Evolutionary conservation across 371 early-diverging fungal genomes (phyloP).

Genomic region (Umbelopsis sp.): DNA sequence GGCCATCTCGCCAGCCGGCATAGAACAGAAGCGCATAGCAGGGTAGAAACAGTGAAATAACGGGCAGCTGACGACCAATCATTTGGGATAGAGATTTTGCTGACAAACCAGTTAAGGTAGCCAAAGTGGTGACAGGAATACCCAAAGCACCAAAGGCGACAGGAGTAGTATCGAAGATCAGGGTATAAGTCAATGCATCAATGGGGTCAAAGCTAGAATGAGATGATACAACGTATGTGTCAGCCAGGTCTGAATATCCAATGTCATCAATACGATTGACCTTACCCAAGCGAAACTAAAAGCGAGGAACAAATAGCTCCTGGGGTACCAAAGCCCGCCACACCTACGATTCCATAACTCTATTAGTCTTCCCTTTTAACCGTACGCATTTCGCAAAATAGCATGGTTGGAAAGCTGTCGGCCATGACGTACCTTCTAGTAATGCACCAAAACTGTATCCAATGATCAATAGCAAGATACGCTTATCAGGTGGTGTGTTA

Average conservation of each 20-base stretch:
- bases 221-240: too few species aligned
- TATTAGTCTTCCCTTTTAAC: neutral
- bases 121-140: conserved; percentile 43
- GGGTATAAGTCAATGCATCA: conserved; percentile 45
- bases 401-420: neutral
- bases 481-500: conserved; percentile 49
- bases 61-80: conserved; percentile 54
- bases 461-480: conserved; percentile 46
- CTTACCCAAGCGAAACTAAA: conserved; percentile 53
- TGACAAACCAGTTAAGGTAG: conserved; percentile 43
- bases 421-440: conserved; percentile 40
- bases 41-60: conserved; percentile 49
- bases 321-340: conserved; percentile 56
- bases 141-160: conserved; percentile 44
- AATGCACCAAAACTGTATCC: conserved; percentile 51
- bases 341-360: conserved; percentile 28
- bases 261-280: neutral
- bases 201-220: conserved; percentile 41
- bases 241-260: neutral
- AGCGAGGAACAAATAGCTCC: conserved; percentile 57
- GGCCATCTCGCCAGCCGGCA: conserved; percentile 45
- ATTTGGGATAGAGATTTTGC: conserved; percentile 45
- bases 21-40: conserved; percentile 42
- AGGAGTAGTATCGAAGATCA: conserved; percentile 51
- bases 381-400: too few species aligned